Percentiles rank a stretch among this genome's conserved stretches.
These are phyloP conservation scores for Thermothielavioides terrestris DNA, from an alignment of 495 filamentous ascomycete species.

Conservation along the genomic window DNA sequence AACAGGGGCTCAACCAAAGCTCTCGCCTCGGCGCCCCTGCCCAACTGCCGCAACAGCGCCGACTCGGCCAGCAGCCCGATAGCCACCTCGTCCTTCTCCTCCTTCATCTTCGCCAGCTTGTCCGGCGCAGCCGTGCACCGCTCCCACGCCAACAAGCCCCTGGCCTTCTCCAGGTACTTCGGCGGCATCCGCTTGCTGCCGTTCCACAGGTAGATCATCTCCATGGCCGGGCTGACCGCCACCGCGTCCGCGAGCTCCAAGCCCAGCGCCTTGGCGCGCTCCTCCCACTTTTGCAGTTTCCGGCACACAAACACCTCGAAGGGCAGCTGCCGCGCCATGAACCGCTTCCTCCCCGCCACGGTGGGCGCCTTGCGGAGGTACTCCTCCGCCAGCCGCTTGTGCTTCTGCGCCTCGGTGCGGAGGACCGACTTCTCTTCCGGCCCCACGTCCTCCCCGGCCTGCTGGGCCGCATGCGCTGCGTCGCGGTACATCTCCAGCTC, in stretches of 20 bases:
- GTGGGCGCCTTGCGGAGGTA: slow-evolving; percentile 63
- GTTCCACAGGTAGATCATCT: slow-evolving; percentile 97
- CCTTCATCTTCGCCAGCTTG: slow-evolving; percentile 50
- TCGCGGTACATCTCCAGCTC: slow-evolving; percentile 75
- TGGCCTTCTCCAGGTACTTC: slow-evolving; percentile 53
- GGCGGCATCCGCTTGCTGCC: slow-evolving; percentile 67
- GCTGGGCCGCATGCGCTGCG: slow-evolving; percentile 41
- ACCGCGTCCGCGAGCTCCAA: slow-evolving; percentile 72
- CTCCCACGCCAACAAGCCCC: slow-evolving; percentile 57
- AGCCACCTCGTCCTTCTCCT: slow-evolving; percentile 71
- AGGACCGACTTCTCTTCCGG: slow-evolving; percentile 1
- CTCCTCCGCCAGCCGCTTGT: slow-evolving; percentile 57
- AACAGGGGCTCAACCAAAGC: slow-evolving; percentile 52
- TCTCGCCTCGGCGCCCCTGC: slow-evolving; percentile 54
- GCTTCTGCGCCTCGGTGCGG: slow-evolving; percentile 25
- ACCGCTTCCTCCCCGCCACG: slow-evolving; percentile 73
- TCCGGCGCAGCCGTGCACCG: slow-evolving; percentile 43
- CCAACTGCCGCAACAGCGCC: slow-evolving; percentile 56
- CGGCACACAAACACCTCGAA: slow-evolving; percentile 82
- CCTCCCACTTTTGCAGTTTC: slow-evolving; percentile 86
- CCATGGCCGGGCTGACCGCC: slow-evolving; percentile 73
- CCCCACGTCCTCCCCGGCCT: slow-evolving; percentile 43
- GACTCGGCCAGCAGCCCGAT: slow-evolving; percentile 58
- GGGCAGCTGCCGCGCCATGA: slow-evolving; percentile 82
- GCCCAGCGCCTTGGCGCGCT: slow-evolving; percentile 58